A percentile compares a stretch with the other conserved stretches of the same genome.
phyloP scores from a whole-genome alignment of 495 filamentous ascomycete genomes.

The Xylaria sp. region DNA sequence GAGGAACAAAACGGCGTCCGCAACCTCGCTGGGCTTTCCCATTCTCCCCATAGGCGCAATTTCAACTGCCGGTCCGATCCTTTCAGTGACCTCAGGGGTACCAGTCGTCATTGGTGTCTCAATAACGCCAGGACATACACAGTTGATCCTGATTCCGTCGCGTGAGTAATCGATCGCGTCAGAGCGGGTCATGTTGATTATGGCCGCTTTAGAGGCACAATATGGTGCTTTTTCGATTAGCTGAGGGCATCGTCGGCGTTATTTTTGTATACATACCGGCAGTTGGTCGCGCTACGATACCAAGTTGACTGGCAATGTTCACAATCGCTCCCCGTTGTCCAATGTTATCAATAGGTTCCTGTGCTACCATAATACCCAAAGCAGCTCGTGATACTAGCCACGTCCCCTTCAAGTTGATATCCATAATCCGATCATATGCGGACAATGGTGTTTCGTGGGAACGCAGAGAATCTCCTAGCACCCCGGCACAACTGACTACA shows the following conservation, averaged over 20 bases:
- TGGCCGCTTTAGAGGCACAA: constrained; percentile 43
- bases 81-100: constrained; percentile 42
- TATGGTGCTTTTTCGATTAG: constrained; percentile 34
- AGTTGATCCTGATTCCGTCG: constrained; percentile 59
- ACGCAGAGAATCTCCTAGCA: constrained; percentile 25
- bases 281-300: constrained; percentile 55
- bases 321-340: constrained; percentile 55
- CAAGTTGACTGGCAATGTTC: constrained; percentile 63
- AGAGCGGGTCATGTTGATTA: constrained; percentile 45
- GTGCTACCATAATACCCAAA: constrained; percentile 55
- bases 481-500: constrained; percentile 58
- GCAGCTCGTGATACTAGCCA: constrained; percentile 60
- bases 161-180: constrained; percentile 61
- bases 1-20: constrained; percentile 58
- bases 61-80: constrained; percentile 49
- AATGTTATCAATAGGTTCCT: constrained; percentile 54
- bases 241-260: background rate
- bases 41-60: constrained; percentile 60
- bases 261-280: constrained; percentile 49
- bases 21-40: constrained; percentile 57
- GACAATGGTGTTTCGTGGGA: constrained; percentile 35
- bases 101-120: constrained; percentile 57
- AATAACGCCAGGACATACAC: constrained; percentile 61
- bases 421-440: constrained; percentile 58
- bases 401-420: constrained; percentile 59